Evolutionary conservation across 2,329 filamentous ascomycete species (phyloP).

Genomic region (Epichloe elymi): DNA sequence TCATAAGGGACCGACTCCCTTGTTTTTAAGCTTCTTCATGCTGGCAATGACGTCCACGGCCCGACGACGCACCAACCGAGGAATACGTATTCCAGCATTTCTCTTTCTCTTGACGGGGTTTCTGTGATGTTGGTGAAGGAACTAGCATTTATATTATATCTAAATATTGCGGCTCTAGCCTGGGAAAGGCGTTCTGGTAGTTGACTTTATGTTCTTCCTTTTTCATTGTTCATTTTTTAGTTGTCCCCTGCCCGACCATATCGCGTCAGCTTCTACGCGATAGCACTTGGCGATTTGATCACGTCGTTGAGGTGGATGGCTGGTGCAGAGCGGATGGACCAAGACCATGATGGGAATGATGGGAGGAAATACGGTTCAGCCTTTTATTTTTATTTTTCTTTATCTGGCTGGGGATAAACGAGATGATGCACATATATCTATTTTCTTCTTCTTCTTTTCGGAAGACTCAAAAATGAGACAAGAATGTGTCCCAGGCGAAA

Average conservation of each 20-base stretch:
- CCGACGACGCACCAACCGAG: not conserved
- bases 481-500: not conserved
- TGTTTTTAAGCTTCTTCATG: not conserved
- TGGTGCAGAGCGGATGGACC: not conserved
- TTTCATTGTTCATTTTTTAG: not conserved
- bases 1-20: not conserved
- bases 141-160: slow-evolving; percentile 1
- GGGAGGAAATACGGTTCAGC: not conserved
- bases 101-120: not conserved
- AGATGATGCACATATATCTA: not conserved
- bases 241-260: not conserved
- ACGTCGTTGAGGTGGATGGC: slow-evolving; percentile 3
- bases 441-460: not conserved
- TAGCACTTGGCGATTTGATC: slow-evolving; percentile 4
- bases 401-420: not conserved
- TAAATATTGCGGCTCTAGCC: slow-evolving; percentile 9
- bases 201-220: not conserved
- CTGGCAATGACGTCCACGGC: not conserved
- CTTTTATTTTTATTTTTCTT: not conserved
- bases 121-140: not conserved
- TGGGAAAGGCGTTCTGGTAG: slow-evolving; percentile 10
- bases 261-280: slow-evolving; percentile 1
- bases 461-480: not conserved
- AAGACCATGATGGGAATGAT: not conserved
- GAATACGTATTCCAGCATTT: not conserved